Base-by-base conservation (phyloP, 495 filamentous ascomycete species). In the Viridothelium virens region DNA sequence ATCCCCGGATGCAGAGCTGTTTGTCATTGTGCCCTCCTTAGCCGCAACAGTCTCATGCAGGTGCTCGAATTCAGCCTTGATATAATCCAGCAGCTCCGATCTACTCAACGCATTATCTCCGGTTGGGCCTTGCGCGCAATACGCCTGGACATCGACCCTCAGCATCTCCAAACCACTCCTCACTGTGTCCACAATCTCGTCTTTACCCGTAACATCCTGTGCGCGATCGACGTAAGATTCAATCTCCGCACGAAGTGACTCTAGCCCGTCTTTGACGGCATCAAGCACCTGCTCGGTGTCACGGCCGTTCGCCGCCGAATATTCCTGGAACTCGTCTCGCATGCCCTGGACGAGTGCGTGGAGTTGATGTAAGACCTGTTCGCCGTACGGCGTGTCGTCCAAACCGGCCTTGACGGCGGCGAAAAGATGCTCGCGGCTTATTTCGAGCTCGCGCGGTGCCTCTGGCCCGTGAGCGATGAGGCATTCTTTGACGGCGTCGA, bases 211-310 rank as follows among this genome's bases (percentile, higher is more conserved):
- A 1, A 84, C 81, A 70, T 88, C 88, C 37, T 83, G 80, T 18
- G 85, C 85, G 33, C 83, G 82, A 63, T 88, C 86, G 33, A 91
- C 87, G 66, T 92, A 93, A n/a, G 76, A 78, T 75, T 94, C 90
- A 64, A 96, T 90, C 61, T 93, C 87, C 33, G 81, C 80, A n/a
- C 89, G 85, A 3, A 97, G 82, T 62, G 83, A 84, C 69, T 92
- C 90, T 46, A 96, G 82, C 2, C 90, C 90, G 73, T 95, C 91
- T 72, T 89, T 92, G 65, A 93, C 85, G 1, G 91, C 89, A 73
- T 93, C 89, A 2, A 96, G 80, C 34, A 95, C 83, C 70, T 94
- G 87, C 73, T 91, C 89, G 0, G 89, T 91, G 71, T 91, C 90
- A 63, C 84, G 80, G 53, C 88, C 89, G 70, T 85, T 89, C 36